Percentiles rank a stretch among this genome's conserved stretches.
Conservation (phyloP, 176 grass and related monocot species). For the Areca catechu region DNA sequence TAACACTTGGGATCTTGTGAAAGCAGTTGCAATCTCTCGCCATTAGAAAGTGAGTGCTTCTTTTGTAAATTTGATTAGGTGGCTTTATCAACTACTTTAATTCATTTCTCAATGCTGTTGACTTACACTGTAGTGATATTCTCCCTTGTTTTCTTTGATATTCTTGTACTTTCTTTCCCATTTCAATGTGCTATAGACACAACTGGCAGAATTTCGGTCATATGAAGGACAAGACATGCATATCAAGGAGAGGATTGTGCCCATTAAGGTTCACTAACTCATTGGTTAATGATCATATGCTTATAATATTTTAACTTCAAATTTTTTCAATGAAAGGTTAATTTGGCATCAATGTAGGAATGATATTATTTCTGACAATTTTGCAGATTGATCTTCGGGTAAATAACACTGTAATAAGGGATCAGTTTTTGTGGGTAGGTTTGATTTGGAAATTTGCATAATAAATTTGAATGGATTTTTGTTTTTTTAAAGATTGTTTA, state of each 20-base stretch:
- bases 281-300: not conserved
- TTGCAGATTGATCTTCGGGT: conserved; percentile 83
- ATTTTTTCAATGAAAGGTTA: no score
- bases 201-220: conserved; percentile 81
- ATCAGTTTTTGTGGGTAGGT: conserved; percentile 82
- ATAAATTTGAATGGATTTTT: not conserved
- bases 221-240: conserved; percentile 96
- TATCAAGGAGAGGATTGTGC: conserved; percentile 84
- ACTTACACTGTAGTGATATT: not conserved
- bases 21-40: no score
- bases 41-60: no score
- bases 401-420: conserved; percentile 78
- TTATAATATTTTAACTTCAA: not conserved
- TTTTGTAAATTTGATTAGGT: no score
- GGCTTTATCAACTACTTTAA: no score
- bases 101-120: no score
- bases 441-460: not conserved
- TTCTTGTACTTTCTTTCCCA: not conserved
- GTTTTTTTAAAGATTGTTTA: not conserved
- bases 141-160: not conserved
- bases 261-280: conserved; percentile 56
- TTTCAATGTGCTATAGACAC: conserved; percentile 30
- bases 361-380: conserved; percentile 13
- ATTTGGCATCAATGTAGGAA: no score
- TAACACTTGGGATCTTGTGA: no score